Percentiles rank a stretch among this genome's conserved stretches.
phyloP scores from a whole-genome alignment of 2,329 filamentous ascomycete species.

The Tolypocladium sp. region DNA sequence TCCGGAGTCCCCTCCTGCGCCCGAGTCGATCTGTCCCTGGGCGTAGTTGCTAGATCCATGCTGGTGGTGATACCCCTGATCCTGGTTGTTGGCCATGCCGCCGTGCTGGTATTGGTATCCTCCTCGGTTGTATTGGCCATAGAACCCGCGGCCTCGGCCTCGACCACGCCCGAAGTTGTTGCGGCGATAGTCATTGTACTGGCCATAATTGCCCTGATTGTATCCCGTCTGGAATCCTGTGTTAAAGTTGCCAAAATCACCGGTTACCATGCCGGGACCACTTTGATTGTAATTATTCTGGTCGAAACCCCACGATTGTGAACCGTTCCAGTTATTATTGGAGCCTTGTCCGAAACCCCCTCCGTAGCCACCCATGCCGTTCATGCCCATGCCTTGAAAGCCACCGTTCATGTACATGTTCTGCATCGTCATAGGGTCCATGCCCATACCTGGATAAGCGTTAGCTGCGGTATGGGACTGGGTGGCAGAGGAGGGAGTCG shows the following conservation, averaged over 20 bases:
- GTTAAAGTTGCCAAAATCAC: slow-evolving; percentile 75
- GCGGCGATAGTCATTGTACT: slow-evolving; percentile 71
- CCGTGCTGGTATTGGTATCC: slow-evolving; percentile 34
- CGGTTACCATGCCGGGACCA: slow-evolving; percentile 70
- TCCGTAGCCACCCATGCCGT: slow-evolving; percentile 68
- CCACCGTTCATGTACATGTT: slow-evolving; percentile 73
- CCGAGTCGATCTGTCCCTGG: slow-evolving; percentile 12
- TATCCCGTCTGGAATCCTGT: slow-evolving; percentile 68
- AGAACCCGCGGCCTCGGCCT: slow-evolving; percentile 56
- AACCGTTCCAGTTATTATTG: slow-evolving; percentile 74
- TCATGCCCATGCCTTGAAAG: slow-evolving; percentile 70
- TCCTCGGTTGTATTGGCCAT: slow-evolving; percentile 46
- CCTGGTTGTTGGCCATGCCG: slow-evolving; percentile 26
- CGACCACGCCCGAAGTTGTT: slow-evolving; percentile 59
- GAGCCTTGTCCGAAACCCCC: slow-evolving; percentile 51
- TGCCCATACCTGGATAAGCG: slow-evolving; percentile 74
- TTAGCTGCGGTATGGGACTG: slow-evolving; percentile 15
- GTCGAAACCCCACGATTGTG: slow-evolving; percentile 75
- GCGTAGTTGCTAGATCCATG: slow-evolving; percentile 10
- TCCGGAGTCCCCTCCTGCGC: slow-evolving; percentile 9
- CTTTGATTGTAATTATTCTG: slow-evolving; percentile 87
- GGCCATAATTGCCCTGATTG: slow-evolving; percentile 78
- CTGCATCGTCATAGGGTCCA: slow-evolving; percentile 72
- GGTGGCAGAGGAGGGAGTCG: not conserved
- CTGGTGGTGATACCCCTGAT: slow-evolving; percentile 20